These are phyloP conservation scores for Sutorius australiensis DNA, from an alignment of 768 basidiomycete genomes.

Conservation along the genomic window DNA sequence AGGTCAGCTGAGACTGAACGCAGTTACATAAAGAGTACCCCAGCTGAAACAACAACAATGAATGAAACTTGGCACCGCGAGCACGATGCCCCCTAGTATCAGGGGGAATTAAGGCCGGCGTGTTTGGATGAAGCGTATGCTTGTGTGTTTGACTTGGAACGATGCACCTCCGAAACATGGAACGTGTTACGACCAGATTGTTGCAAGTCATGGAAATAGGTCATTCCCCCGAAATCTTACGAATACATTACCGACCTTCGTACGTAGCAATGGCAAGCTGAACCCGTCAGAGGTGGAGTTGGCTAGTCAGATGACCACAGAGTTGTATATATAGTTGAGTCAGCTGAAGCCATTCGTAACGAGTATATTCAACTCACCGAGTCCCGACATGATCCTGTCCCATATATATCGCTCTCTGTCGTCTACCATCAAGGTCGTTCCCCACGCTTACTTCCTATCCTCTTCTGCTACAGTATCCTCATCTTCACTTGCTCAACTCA, in stretches of 20 bases:
- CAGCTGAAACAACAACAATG: neutral
- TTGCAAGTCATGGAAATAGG: neutral
- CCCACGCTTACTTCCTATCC: neutral
- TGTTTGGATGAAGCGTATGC: neutral
- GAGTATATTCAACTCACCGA: neutral
- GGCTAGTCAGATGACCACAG: neutral
- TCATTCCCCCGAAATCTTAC: neutral
- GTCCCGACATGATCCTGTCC: slow-evolving; percentile 5
- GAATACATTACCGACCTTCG: neutral
- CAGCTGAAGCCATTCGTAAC: neutral
- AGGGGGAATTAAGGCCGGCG: neutral
- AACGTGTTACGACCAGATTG: neutral
- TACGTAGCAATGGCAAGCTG: neutral
- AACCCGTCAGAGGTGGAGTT: neutral
- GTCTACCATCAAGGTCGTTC: neutral
- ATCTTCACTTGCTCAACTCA: slow-evolving; percentile 14
- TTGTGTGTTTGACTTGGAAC: neutral
- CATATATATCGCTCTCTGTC: slow-evolving; percentile 25
- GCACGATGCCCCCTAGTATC: neutral
- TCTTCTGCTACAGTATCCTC: slow-evolving; percentile 29
- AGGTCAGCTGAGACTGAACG: too few species aligned
- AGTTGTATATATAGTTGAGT: neutral
- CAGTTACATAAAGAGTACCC: neutral
- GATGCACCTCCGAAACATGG: neutral
- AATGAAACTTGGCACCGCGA: too few species aligned